phyloP scores from a whole-genome alignment of 306 rosid genomes.

The Cicer arietinum region DNA sequence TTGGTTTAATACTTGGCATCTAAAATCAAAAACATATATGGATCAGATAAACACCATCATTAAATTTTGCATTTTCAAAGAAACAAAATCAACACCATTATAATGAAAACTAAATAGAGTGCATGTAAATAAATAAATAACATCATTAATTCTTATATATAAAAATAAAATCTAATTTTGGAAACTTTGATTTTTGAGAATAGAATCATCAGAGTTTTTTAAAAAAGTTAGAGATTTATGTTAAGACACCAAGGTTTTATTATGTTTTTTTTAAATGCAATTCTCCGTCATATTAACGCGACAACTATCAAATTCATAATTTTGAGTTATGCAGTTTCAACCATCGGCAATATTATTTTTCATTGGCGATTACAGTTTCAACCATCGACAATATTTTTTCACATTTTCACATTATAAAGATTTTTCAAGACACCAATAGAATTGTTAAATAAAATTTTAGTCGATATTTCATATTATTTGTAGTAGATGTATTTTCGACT shows the following conservation, averaged over 20 bases:
- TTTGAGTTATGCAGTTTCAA: too few relatives aligned
- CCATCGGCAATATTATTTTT: neutral
- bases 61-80: too few relatives aligned
- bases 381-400: neutral
- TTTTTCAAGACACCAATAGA: too few relatives aligned
- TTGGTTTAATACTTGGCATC: conserved; percentile 60
- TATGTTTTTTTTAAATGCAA: neutral
- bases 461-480: too few relatives aligned
- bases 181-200: neutral
- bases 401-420: too few relatives aligned
- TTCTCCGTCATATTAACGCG: neutral
- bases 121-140: neutral
- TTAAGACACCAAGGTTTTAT: neutral
- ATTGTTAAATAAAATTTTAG: too few relatives aligned
- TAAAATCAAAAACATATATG: conserved; percentile 23
- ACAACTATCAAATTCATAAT: neutral
- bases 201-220: neutral
- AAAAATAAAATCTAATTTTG: neutral
- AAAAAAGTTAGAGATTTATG: neutral
- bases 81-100: neutral
- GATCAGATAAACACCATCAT: neutral
- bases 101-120: neutral
- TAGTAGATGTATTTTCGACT: too few relatives aligned
- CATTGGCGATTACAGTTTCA: too few relatives aligned
- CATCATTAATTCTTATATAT: too few relatives aligned